phyloP scores from a whole-genome alignment of 306 rosid genomes.

The Prosopis cineraria region DNA sequence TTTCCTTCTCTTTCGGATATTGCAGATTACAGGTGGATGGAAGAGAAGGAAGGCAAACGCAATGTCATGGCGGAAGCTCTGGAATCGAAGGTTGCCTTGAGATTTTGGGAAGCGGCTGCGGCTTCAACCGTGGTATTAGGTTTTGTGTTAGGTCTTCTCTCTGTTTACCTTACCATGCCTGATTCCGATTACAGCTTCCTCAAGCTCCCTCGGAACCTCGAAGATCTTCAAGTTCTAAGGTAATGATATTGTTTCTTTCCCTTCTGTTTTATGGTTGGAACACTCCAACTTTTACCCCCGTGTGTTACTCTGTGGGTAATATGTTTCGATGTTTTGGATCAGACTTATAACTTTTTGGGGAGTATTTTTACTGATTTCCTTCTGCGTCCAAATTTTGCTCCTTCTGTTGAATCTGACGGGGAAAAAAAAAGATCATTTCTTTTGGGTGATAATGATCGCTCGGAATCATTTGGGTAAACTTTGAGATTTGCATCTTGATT shows the following conservation, averaged over 20 bases:
- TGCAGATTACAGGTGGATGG: conserved; percentile 18
- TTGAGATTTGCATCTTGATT: background rate
- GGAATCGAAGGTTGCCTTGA: conserved; percentile 55
- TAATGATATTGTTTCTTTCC: background rate
- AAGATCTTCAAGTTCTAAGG: conserved; percentile 87
- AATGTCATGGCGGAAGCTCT: conserved; percentile 25
- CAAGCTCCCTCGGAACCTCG: conserved; percentile 84
- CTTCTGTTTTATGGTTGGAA: background rate
- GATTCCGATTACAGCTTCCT: conserved; percentile 96
- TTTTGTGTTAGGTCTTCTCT: conserved; percentile 53
- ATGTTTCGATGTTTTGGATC: background rate
- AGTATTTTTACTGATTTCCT: background rate
- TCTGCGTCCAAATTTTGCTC: background rate
- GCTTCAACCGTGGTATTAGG: conserved; percentile 69
- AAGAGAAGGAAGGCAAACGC: conserved; percentile 36
- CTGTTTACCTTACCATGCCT: conserved; percentile 88
- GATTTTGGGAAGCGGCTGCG: conserved; percentile 64
- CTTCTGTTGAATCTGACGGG: conserved; percentile 4
- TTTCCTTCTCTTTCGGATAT: background rate
- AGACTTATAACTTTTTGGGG: background rate
- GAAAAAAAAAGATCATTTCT: background rate
- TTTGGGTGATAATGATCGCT: background rate
- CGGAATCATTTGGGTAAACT: background rate
- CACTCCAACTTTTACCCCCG: background rate
- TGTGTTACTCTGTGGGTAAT: background rate